Evolutionary conservation across 2,329 filamentous ascomycete genomes (phyloP).

Genomic region (Stenocarpella maydis): DNA sequence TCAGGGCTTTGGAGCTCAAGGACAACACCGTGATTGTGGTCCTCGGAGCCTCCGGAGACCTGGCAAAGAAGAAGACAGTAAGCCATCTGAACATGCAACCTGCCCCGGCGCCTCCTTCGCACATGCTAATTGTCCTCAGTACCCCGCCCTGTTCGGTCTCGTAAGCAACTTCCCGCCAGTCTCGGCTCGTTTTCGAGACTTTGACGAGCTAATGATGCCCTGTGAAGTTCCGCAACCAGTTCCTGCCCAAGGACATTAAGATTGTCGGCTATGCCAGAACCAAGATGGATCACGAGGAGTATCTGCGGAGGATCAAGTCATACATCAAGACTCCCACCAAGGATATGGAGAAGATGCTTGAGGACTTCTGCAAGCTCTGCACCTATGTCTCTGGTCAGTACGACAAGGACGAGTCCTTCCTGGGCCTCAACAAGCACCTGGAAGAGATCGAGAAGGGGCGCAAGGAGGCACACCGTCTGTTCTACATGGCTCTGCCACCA

Average conservation of each 20-base stretch:
- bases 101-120: slow-evolving; percentile 24
- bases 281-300: slow-evolving; percentile 98
- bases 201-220: slow-evolving; percentile 34
- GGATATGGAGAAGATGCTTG: slow-evolving; percentile 93
- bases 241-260: slow-evolving; percentile 94
- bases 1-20: slow-evolving; percentile 91
- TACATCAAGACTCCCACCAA: slow-evolving; percentile 99
- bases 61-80: slow-evolving; percentile 99
- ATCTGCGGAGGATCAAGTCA: slow-evolving; percentile 90
- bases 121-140: slow-evolving; percentile 62
- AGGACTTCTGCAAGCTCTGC: slow-evolving; percentile 88
- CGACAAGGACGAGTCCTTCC: slow-evolving; percentile 94
- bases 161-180: slow-evolving; percentile 66
- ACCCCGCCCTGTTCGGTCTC: slow-evolving; percentile 95
- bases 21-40: slow-evolving; percentile 98
- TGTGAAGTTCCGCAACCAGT: slow-evolving; percentile 93
- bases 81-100: slow-evolving; percentile 42
- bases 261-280: slow-evolving; percentile 99
- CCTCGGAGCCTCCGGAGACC: slow-evolving; percentile 93
- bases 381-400: slow-evolving; percentile 97
- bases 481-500: slow-evolving; percentile 98
- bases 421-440: slow-evolving; percentile 84
- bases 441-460: slow-evolving; percentile 83
- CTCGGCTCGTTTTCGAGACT: not conserved
- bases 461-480: slow-evolving; percentile 87